A percentile compares a stretch with the other conserved stretches of the same genome.
Conservation (phyloP, 23 red algal species). For the Porphyridium purpureum region DNA sequence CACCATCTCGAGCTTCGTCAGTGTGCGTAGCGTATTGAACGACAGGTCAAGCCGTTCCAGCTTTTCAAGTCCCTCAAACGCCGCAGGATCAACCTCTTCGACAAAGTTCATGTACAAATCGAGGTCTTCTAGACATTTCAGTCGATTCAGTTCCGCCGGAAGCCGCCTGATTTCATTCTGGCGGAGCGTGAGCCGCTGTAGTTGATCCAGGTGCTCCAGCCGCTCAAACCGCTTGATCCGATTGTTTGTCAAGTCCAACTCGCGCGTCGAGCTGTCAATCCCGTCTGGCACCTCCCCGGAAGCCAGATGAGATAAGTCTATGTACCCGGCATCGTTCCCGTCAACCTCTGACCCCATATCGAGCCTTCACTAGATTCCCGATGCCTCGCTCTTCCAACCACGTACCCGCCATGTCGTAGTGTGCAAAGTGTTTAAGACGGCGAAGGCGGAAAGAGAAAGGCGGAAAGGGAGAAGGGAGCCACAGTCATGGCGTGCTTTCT, state of each 20-base stretch:
- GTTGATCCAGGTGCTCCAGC: not conserved
- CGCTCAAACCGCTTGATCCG: not conserved
- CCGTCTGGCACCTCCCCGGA: too few relatives aligned
- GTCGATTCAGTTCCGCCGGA: conserved; percentile 19
- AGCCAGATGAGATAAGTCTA: too few relatives aligned
- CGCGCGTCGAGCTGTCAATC: too few relatives aligned
- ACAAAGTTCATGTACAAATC: conserved; percentile 91
- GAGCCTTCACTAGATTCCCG: too few relatives aligned
- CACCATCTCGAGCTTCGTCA: conserved; percentile 18
- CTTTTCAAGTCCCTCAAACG: conserved; percentile 23
- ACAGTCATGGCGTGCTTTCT: too few relatives aligned
- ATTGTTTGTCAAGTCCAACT: conserved; percentile 1
- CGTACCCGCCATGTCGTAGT: too few relatives aligned
- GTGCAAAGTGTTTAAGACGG: too few relatives aligned
- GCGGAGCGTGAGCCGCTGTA: conserved; percentile 71
- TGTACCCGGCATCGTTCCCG: too few relatives aligned
- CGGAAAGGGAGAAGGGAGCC: too few relatives aligned
- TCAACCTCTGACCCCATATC: too few relatives aligned
- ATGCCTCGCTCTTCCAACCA: too few relatives aligned
- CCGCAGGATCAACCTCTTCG: conserved; percentile 11
- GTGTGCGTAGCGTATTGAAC: conserved; percentile 57
- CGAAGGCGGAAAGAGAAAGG: too few relatives aligned
- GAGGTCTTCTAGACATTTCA: conserved; percentile 43
- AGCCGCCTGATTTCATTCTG: conserved; percentile 69
- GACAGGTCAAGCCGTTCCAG: conserved; percentile 72